Evolutionary conservation across 1,139 yeast genomes (phyloP).

Genomic region (Geotrichum europaeum): DNA sequence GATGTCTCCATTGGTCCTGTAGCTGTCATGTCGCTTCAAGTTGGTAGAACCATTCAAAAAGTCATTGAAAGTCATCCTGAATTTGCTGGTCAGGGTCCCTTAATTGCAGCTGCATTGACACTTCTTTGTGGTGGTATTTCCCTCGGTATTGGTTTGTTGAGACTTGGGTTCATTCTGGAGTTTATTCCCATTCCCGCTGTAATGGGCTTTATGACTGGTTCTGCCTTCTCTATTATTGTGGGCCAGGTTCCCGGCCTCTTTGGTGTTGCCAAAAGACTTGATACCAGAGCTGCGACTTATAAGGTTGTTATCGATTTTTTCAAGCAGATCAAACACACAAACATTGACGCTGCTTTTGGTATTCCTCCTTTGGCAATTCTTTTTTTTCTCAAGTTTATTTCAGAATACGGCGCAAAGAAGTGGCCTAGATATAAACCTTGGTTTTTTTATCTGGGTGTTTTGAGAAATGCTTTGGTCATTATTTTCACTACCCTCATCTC

Average conservation of each 20-base stretch:
- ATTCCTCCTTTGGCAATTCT: conserved; percentile 63
- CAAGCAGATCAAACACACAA: conserved; percentile 63
- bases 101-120: conserved; percentile 72
- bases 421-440: conserved; percentile 52
- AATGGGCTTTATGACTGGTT: conserved; percentile 92
- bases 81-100: conserved; percentile 36
- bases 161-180: conserved; percentile 84
- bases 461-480: conserved; percentile 77
- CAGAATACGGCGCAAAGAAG: conserved; percentile 54
- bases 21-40: conserved; percentile 89
- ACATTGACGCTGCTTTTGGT: conserved; percentile 84
- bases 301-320: conserved; percentile 63
- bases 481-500: conserved; percentile 71
- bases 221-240: conserved; percentile 71
- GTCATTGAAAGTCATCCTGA: conserved; percentile 52
- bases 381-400: conserved; percentile 41
- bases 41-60: conserved; percentile 64
- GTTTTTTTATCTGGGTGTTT: conserved; percentile 65
- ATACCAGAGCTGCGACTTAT: conserved; percentile 69
- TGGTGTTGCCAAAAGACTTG: conserved; percentile 61
- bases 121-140: conserved; percentile 82
- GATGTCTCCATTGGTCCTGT: conserved; percentile 97
- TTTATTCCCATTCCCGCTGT: conserved; percentile 88
- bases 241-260: conserved; percentile 86
- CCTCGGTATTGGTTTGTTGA: conserved; percentile 69